Evolutionary conservation across 2,329 filamentous ascomycete species (phyloP).

Genomic region (Fusarium protoensiforme): DNA sequence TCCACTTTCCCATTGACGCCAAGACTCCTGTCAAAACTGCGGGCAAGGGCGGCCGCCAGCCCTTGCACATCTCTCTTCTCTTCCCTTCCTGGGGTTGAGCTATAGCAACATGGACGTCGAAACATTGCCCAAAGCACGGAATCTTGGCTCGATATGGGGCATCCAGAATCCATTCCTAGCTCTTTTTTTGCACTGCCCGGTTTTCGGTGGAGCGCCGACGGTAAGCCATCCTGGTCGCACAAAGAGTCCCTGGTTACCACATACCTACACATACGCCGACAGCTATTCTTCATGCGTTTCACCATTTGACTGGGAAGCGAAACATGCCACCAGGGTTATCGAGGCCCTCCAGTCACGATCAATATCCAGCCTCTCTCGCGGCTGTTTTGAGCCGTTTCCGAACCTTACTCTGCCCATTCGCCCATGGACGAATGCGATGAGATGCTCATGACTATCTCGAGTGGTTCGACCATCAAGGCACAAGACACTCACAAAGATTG

Average conservation of each 20-base stretch:
- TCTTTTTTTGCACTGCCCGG: slow-evolving; percentile 1
- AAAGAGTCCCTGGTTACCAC: slow-evolving; percentile 13
- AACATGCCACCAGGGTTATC: slow-evolving; percentile 9
- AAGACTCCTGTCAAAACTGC: not conserved
- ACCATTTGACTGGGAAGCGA: slow-evolving; percentile 10
- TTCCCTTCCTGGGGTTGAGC: not conserved
- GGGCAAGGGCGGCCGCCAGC: not conserved
- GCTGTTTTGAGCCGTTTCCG: not conserved
- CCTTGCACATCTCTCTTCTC: not conserved
- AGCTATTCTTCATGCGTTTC: slow-evolving; percentile 17
- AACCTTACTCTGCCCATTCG: not conserved
- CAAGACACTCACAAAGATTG: not conserved
- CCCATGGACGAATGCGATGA: not conserved
- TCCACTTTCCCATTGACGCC: not conserved
- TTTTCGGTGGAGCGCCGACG: slow-evolving; percentile 1
- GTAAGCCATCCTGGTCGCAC: slow-evolving; percentile 10
- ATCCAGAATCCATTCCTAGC: not conserved
- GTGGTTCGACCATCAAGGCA: not conserved
- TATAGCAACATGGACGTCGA: slow-evolving; percentile 14
- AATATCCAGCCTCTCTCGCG: not conserved
- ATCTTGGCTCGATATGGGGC: slow-evolving; percentile 13
- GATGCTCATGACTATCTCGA: slow-evolving; percentile 6
- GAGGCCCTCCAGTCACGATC: not conserved
- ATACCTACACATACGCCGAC: not conserved
- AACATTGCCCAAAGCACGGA: slow-evolving; percentile 5